Conservation (phyloP, 2,329 filamentous ascomycete species). For the Endoconidiophora polonica region DNA sequence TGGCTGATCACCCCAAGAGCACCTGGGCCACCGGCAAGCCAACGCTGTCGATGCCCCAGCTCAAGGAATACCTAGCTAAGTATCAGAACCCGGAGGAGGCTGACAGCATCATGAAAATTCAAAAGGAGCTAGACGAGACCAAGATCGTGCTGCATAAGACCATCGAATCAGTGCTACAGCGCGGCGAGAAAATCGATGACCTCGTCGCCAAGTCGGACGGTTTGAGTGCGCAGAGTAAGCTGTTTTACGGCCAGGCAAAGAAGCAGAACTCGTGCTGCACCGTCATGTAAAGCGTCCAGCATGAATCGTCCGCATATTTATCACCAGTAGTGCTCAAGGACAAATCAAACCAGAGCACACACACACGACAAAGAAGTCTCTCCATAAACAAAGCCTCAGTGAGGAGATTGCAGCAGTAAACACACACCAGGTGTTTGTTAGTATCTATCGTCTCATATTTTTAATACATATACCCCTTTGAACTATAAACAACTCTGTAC, state of each 20-base stretch:
- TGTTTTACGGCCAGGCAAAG: constrained; percentile 85
- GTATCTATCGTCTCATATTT: constrained; percentile 1
- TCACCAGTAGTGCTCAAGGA: too few species aligned
- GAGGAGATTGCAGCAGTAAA: too few species aligned
- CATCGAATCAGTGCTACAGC: constrained; percentile 70
- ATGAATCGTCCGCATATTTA: too few species aligned
- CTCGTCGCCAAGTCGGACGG: constrained; percentile 87
- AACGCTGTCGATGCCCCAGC: constrained; percentile 47
- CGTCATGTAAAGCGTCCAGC: constrained; percentile 40
- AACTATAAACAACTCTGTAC: background rate
- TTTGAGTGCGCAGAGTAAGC: constrained; percentile 82
- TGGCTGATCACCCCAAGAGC: constrained; percentile 54
- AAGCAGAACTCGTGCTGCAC: constrained; percentile 66
- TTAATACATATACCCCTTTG: constrained; percentile 9
- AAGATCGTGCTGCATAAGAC: constrained; percentile 97
- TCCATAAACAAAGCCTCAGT: too few species aligned
- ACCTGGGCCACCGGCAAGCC: constrained; percentile 42
- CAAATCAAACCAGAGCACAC: too few species aligned
- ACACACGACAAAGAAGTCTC: too few species aligned
- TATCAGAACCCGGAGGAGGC: constrained; percentile 82
- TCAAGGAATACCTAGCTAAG: constrained; percentile 56
- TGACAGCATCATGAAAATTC: constrained; percentile 88
- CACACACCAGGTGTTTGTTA: too few species aligned
- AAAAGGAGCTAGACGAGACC: constrained; percentile 91
- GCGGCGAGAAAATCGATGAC: constrained; percentile 92